Conservation (phyloP, 129 eudicot genomes). For the Flaveria linearis region DNA sequence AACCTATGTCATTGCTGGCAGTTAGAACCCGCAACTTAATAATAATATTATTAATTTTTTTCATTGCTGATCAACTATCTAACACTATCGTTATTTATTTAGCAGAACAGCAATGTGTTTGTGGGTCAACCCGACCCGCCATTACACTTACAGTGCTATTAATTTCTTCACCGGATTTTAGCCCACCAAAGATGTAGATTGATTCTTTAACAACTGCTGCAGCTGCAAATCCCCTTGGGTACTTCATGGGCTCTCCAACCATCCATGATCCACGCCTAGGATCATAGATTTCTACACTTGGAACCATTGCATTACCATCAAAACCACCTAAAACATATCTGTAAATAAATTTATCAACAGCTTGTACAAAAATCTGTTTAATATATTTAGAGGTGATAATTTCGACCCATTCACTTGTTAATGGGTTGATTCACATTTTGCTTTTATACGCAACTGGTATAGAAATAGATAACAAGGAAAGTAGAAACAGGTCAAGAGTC, state of each 20-base stretch:
- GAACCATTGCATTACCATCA: constrained; percentile 60
- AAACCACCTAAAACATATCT: constrained; percentile 77
- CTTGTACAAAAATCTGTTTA: constrained; percentile 8
- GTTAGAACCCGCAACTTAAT: not conserved
- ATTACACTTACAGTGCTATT: constrained; percentile 45
- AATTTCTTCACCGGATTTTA: constrained; percentile 34
- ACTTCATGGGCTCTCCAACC: constrained; percentile 58
- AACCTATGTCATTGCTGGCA: constrained; percentile 52
- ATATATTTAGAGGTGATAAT: not conserved
- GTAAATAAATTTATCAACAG: constrained; percentile 15
- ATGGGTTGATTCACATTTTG: not conserved
- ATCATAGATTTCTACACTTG: constrained; percentile 61
- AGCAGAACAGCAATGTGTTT: not conserved
- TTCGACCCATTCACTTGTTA: not conserved
- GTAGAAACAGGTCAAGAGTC: not conserved
- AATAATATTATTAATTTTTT: not conserved
- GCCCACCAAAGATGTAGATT: constrained; percentile 66
- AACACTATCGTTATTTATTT: too few species aligned
- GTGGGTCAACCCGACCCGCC: not conserved
- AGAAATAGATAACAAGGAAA: not conserved
- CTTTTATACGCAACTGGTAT: not conserved
- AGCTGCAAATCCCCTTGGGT: constrained; percentile 60
- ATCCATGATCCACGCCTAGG: constrained; percentile 72
- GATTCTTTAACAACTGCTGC: constrained; percentile 56
- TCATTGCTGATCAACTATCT: too few species aligned